A percentile compares a stretch with the other conserved stretches of the same genome.
Conservation (phyloP, 108 stramenopile species). For the Cyclotella cryptica region DNA sequence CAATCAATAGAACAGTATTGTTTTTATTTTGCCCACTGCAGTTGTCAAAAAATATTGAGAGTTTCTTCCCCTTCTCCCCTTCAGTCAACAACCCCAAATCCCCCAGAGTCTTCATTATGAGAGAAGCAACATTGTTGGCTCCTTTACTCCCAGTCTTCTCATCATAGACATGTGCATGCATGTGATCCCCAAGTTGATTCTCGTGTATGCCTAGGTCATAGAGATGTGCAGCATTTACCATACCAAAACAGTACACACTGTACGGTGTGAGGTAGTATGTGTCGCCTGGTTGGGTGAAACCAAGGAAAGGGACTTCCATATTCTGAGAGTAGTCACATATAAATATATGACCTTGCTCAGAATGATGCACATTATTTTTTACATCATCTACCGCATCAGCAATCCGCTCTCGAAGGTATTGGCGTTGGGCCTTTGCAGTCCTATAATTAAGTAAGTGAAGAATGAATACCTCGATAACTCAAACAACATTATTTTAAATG, state of each 20-base stretch:
- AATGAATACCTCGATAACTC: too few species aligned
- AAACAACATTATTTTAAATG: too few species aligned
- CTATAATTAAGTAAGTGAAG: too few species aligned
- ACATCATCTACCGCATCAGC: too few species aligned
- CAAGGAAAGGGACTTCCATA: slow-evolving; percentile 2
- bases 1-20: not conserved
- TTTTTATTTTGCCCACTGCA: slow-evolving; percentile 5
- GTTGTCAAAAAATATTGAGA: not conserved
- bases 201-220: not conserved
- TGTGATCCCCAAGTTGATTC: not conserved
- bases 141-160: not conserved
- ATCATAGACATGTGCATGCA: not conserved
- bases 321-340: slow-evolving; percentile 1
- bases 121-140: not conserved
- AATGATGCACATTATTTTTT: too few species aligned
- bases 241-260: not conserved
- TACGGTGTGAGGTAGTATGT: not conserved
- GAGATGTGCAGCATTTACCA: not conserved
- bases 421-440: too few species aligned
- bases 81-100: not conserved
- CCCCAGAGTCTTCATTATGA: not conserved
- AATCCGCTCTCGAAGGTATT: too few species aligned
- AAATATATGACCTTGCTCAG: too few species aligned
- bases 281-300: not conserved
- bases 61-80: not conserved